Evolutionary conservation across 2,329 filamentous ascomycete species (phyloP).

Genomic region (Aspergillus proliferans): DNA sequence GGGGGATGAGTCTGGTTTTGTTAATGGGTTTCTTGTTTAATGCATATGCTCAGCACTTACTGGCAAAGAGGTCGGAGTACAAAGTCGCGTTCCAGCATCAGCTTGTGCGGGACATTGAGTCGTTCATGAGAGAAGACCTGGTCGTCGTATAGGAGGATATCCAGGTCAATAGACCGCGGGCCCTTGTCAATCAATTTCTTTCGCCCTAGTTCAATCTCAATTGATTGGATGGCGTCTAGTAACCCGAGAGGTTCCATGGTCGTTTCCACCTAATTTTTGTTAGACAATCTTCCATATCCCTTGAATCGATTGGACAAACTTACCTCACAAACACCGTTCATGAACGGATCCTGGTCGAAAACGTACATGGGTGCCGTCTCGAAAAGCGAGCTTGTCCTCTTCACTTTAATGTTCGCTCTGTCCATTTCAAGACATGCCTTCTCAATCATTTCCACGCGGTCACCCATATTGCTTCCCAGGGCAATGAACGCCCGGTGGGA

Average conservation of each 20-base stretch:
- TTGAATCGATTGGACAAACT: constrained; percentile 24
- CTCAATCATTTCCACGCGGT: constrained; percentile 80
- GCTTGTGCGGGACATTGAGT: constrained; percentile 74
- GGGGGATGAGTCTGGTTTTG: constrained; percentile 34
- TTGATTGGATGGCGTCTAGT: constrained; percentile 72
- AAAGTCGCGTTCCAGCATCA: constrained; percentile 88
- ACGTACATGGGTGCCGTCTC: constrained; percentile 98
- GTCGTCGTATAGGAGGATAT: constrained; percentile 78
- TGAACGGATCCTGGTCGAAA: constrained; percentile 75
- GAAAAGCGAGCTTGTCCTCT: constrained; percentile 80
- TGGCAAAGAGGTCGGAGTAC: constrained; percentile 75
- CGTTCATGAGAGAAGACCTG: constrained; percentile 61
- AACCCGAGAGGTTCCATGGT: constrained; percentile 66
- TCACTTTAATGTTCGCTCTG: constrained; percentile 62
- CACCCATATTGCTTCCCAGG: constrained; percentile 85
- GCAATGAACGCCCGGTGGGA: constrained; percentile 66
- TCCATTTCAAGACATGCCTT: constrained; percentile 74
- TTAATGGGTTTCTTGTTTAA: constrained; percentile 6
- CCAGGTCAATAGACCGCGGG: constrained; percentile 87
- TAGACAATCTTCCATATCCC: constrained; percentile 5
- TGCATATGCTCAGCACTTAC: constrained; percentile 16
- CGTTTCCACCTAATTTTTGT: constrained; percentile 64
- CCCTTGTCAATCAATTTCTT: constrained; percentile 87
- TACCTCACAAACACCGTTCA: constrained; percentile 91
- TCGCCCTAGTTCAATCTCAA: constrained; percentile 74